Percentiles rank a stretch among this genome's conserved stretches.
phyloP scores from a whole-genome alignment of 1,139 yeast species.

The Geotrichum klebahnii region DNA sequence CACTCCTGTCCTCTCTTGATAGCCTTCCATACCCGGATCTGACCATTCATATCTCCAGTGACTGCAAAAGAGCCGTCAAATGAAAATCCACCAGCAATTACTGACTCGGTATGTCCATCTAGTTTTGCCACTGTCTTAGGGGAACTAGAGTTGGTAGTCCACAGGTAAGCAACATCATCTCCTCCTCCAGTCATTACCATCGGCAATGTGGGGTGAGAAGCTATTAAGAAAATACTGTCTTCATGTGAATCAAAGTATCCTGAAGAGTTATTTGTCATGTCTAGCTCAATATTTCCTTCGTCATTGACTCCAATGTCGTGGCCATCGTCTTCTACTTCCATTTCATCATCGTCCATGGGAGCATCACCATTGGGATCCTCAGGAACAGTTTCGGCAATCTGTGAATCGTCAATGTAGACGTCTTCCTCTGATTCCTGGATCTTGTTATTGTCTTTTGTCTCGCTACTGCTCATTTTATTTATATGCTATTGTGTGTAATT shows the following conservation, averaged over 20 bases:
- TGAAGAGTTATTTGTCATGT: constrained; percentile 82
- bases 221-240: constrained; percentile 76
- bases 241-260: constrained; percentile 83
- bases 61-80: constrained; percentile 73
- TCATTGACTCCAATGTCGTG: constrained; percentile 23
- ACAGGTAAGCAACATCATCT: constrained; percentile 79
- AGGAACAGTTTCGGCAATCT: constrained; percentile 33
- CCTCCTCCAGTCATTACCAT: constrained; percentile 86
- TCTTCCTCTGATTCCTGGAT: constrained; percentile 25
- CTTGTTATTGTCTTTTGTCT: neutral
- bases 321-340: constrained; percentile 25
- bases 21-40: constrained; percentile 67
- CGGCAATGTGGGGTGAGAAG: constrained; percentile 77
- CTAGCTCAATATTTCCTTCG: constrained; percentile 55
- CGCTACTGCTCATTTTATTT: constrained; percentile 11
- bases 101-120: constrained; percentile 80
- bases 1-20: constrained; percentile 76
- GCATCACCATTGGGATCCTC: constrained; percentile 29
- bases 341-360: constrained; percentile 25
- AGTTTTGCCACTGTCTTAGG: constrained; percentile 73
- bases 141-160: constrained; percentile 87
- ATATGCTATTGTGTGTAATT: neutral
- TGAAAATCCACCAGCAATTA: constrained; percentile 78
- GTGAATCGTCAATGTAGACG: constrained; percentile 27
- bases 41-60: constrained; percentile 94